phyloP scores from a whole-genome alignment of 1,139 yeast species.

The Yamadazyma friedrichii region DNA sequence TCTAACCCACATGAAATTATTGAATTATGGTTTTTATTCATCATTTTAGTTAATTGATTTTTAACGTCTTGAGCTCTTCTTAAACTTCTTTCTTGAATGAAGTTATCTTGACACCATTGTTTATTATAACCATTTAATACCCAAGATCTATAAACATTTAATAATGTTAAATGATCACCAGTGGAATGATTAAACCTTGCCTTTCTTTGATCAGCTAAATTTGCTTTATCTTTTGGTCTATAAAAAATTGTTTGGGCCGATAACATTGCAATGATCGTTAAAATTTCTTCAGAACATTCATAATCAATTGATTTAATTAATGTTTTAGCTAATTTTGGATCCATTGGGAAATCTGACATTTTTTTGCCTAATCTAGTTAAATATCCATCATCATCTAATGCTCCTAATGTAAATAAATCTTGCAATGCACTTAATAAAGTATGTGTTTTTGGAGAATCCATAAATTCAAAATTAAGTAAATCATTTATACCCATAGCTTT shows the following conservation, averaged over 20 bases:
- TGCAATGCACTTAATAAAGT: conserved; percentile 78
- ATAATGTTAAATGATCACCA: conserved; percentile 85
- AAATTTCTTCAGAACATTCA: conserved; percentile 78
- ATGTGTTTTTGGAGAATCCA: conserved; percentile 89
- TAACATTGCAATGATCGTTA: conserved; percentile 87
- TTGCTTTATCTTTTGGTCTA: conserved; percentile 79
- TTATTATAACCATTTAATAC: conserved; percentile 55
- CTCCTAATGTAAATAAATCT: conserved; percentile 78
- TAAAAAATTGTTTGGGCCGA: conserved; percentile 84
- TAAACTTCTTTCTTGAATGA: conserved; percentile 77
- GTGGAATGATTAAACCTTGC: conserved; percentile 71
- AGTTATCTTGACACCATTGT: conserved; percentile 82
- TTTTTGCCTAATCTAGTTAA: conserved; percentile 73
- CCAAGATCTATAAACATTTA: conserved; percentile 86
- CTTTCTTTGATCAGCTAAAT: conserved; percentile 71
- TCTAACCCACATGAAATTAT: conserved; percentile 62
- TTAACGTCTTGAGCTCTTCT: conserved; percentile 77
- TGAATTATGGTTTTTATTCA: conserved; percentile 40
- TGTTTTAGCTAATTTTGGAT: conserved; percentile 84
- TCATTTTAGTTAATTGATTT: conserved; percentile 62
- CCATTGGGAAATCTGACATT: conserved; percentile 96
- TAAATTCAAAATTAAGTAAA: conserved; percentile 75
- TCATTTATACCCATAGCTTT: conserved; percentile 96
- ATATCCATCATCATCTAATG: conserved; percentile 76
- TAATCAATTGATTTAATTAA: conserved; percentile 71